phyloP scores from a whole-genome alignment of 768 basidiomycete species.

The Neoboletus subvelutipes region DNA sequence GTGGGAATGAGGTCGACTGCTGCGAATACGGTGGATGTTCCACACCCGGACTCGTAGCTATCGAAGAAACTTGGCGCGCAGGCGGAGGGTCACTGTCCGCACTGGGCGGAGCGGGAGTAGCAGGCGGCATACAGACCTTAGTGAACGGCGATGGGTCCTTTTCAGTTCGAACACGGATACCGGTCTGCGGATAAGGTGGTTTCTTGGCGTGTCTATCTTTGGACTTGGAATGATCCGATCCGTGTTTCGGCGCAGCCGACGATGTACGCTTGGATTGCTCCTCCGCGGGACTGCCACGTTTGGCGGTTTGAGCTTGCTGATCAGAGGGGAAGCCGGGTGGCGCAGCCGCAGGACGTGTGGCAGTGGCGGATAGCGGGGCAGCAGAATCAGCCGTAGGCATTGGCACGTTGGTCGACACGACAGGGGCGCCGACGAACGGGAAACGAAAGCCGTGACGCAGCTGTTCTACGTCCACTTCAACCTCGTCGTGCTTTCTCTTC shows the following conservation, averaged over 20 bases:
- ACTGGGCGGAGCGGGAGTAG: constrained; percentile 13
- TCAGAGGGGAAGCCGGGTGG: neutral
- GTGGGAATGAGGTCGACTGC: constrained; percentile 11
- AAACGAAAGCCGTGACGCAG: constrained; percentile 38
- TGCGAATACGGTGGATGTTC: constrained; percentile 17
- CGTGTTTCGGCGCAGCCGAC: constrained; percentile 11
- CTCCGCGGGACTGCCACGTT: constrained; percentile 6
- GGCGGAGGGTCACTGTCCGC: constrained; percentile 10
- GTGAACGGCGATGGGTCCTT: constrained; percentile 31
- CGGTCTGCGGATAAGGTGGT: constrained; percentile 40
- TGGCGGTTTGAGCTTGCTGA: neutral
- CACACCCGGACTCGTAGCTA: constrained; percentile 10
- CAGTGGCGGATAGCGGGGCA: neutral
- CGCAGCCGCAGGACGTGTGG: neutral
- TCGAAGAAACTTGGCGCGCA: constrained; percentile 9
- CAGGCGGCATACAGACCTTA: constrained; percentile 7
- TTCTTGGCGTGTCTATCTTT: constrained; percentile 47
- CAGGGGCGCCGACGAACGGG: constrained; percentile 42
- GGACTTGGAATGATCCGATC: constrained; percentile 25
- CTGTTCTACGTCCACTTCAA: constrained; percentile 35
- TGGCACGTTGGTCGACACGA: constrained; percentile 18
- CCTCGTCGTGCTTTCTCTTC: constrained; percentile 46
- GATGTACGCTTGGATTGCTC: constrained; percentile 17
- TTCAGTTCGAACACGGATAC: constrained; percentile 46
- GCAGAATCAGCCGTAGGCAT: neutral